Evolutionary conservation across 2,329 filamentous ascomycete species (phyloP), one percentile per base, ranked within the genome.

Genomic region (Fragosphaeria purpurea): DNA sequence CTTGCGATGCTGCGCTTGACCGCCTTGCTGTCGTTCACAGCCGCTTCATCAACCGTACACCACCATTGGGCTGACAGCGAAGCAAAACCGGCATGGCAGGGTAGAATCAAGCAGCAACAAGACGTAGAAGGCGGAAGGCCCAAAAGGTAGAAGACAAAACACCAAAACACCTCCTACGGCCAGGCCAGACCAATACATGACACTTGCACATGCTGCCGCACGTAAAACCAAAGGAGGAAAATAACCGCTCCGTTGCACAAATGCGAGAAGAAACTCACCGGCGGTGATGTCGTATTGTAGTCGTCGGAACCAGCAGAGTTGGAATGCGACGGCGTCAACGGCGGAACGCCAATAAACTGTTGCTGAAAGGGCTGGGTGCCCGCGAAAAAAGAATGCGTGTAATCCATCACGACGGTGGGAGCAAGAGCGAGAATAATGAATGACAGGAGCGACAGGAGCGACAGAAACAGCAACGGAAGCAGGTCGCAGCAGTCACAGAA

Each of bases 261-360:
- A 54, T 53, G 11, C 11, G 11, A 41, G 44, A 46, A 53, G 46
- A 50, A 52, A 73, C 74, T 66, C 67, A 80, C 76, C 62, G 75
- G 72, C 59, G 76, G 72, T 58, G 76, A 79, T 48, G 73, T 73
- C 52, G 67, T 72, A 60, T 66, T 70, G 65, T 74, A 79, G 50
- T 79, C 76, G 51, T 79, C 75, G 39, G 76, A 77, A 33, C 67
- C 66, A 43, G 72, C 71, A 50, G 76, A 76, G 58, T 75, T 75
- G 51, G 75, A 74, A 62, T 76, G 72, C 51, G 75, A 76, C 34
- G 76, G 76, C 55, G 76, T 78, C 61, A 77, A 61, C 45, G 75
- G 75, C 51, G 72, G 67, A 49, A 79, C 71, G 56, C 70, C 68
- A 61, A 79, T 70, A 61, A 78, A 79, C 58, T 73, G 74, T 64